Percentiles rank a stretch among this genome's conserved stretches.
Evolutionary conservation across 495 filamentous ascomycete genomes (phyloP).

Genomic region (Aspergillus indologenus): DNA sequence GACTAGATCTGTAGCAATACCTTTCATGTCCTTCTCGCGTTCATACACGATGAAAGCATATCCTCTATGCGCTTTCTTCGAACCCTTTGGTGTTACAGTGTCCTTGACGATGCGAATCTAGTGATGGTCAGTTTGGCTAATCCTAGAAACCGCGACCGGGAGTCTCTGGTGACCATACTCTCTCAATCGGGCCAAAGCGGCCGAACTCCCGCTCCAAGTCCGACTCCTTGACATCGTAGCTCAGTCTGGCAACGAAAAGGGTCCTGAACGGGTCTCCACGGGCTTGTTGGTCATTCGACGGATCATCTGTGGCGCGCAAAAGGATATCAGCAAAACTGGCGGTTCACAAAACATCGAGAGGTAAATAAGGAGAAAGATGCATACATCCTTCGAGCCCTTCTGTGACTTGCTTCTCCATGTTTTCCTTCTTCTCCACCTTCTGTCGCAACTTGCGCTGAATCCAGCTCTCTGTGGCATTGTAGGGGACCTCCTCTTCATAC

Average conservation of each 20-base stretch:
- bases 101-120: slow-evolving; percentile 83
- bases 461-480: slow-evolving; percentile 87
- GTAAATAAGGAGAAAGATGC: slow-evolving; percentile 30
- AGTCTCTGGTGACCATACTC: slow-evolving; percentile 46
- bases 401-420: slow-evolving; percentile 56
- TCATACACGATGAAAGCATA: slow-evolving; percentile 98
- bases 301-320: slow-evolving; percentile 57
- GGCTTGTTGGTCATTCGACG: slow-evolving; percentile 70
- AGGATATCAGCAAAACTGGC: slow-evolving; percentile 2
- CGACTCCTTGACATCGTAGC: slow-evolving; percentile 81
- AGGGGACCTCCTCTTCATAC: slow-evolving; percentile 69
- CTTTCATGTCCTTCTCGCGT: slow-evolving; percentile 98
- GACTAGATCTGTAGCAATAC: slow-evolving; percentile 53
- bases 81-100: slow-evolving; percentile 66
- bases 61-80: slow-evolving; percentile 80
- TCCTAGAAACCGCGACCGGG: neutral
- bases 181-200: slow-evolving; percentile 90
- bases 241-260: slow-evolving; percentile 85
- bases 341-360: slow-evolving; percentile 5
- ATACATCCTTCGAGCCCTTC: slow-evolving; percentile 70
- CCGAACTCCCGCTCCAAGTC: slow-evolving; percentile 94
- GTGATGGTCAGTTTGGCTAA: slow-evolving; percentile 10
- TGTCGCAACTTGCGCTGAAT: slow-evolving; percentile 77
- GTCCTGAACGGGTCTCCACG: slow-evolving; percentile 94
- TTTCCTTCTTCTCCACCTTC: slow-evolving; percentile 71